A percentile compares a stretch with the other conserved stretches of the same genome.
Conservation (phyloP, 2,329 filamentous ascomycete genomes). For the Arthroderma uncinatum region DNA sequence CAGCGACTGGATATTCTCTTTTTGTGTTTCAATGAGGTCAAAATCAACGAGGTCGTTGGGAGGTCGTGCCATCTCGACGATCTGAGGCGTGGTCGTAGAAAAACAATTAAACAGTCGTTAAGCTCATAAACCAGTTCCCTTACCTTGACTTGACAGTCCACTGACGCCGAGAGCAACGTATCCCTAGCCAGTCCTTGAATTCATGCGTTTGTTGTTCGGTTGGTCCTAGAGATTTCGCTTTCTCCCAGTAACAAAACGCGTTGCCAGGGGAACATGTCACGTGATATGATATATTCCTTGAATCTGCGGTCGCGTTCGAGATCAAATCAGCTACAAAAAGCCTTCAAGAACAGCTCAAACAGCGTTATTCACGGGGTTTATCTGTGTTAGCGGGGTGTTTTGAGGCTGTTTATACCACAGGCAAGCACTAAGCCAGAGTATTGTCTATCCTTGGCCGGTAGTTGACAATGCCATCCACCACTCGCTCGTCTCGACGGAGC, state of each 20-base stretch:
- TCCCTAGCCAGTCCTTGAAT: not conserved
- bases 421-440: not conserved
- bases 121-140: not conserved
- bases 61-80: conserved; percentile 27
- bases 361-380: too few relatives aligned
- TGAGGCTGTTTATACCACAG: not conserved
- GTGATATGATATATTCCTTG: not conserved
- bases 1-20: conserved; percentile 94
- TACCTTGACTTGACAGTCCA: not conserved
- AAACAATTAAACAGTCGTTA: not conserved
- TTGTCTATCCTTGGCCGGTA: not conserved
- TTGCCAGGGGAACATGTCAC: not conserved
- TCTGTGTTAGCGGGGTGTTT: not conserved
- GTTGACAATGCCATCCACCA: not conserved
- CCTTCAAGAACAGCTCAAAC: not conserved
- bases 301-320: not conserved
- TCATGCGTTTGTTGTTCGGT: not conserved
- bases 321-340: not conserved
- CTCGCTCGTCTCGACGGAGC: not conserved
- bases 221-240: not conserved
- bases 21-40: conserved; percentile 88
- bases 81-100: not conserved
- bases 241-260: not conserved
- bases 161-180: not conserved
- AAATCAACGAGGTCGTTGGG: conserved; percentile 48